Evolutionary conservation across 345 rosid genomes (phyloP), one percentile per base, ranked within the genome.

Genomic region (Zanthoxylum bungeanum): DNA sequence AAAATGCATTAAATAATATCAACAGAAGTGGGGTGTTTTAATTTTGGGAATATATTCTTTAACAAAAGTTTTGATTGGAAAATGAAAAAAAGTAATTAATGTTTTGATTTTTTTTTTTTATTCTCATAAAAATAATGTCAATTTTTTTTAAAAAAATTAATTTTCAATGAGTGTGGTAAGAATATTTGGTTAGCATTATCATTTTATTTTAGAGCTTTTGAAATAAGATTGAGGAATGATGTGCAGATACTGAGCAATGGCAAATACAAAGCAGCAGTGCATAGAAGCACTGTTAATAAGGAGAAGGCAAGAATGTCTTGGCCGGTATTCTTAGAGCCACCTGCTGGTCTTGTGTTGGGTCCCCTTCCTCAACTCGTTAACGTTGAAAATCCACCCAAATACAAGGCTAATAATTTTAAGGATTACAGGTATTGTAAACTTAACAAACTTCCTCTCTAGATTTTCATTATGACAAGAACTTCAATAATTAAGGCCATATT

Each of bases 311-410:
- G 98, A 78, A 92, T 94, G 98, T 92, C 99, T 17, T 95, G 96
- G 99, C 98, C 98, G 0, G 92, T 95, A 11, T 95, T 95, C 83
- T 55, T 95, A 81, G 97, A 92, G 78, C 98, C 99, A 4, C 88
- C 88, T 12, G 58, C 68, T 8, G 97, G 92, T 28, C 67, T 68
- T 72, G 83, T 72, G 42, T 84, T 90, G 4, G 93, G 93, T 2
- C 98, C 97, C 5, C 82, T 86, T 66, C 81, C 90, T 11, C 85
- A 87, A 74, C 86, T 92, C 5, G 76, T 77, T 12, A 22, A 75
- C 69, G 67, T 73, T 2, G 77, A 75, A 16, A 79, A 75, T 50
- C 89, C 91, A 12, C 79, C 97, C 4, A 85, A 80, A 61, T 94
- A 44, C 71, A 90, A 89, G 73, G 33, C 90, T 75, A 81, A 82